These are phyloP conservation scores for Metarhizium rileyi DNA, from an alignment of 2,329 filamentous ascomycete genomes.

Conservation along the genomic window DNA sequence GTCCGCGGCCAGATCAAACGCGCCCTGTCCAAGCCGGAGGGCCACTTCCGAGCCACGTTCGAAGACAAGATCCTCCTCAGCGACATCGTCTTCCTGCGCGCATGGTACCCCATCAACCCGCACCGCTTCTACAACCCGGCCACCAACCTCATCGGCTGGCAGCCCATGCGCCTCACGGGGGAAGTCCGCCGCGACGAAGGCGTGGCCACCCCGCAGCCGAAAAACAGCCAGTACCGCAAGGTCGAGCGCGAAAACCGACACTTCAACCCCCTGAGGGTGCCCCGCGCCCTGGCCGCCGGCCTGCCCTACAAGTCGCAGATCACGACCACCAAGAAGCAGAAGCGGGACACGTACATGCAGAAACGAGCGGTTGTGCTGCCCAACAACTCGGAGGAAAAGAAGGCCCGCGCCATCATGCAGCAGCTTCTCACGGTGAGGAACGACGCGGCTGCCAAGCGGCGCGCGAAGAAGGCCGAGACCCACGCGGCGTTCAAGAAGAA, in stretches of 20 bases:
- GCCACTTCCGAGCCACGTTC: constrained; percentile 92
- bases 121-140: constrained; percentile 96
- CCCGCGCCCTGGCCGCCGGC: constrained; percentile 67
- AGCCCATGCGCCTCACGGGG: constrained; percentile 87
- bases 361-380: constrained; percentile 85
- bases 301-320: constrained; percentile 93
- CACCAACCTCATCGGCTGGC: constrained; percentile 87
- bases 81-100: constrained; percentile 91
- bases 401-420: constrained; percentile 79
- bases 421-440: constrained; percentile 86
- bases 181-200: constrained; percentile 72
- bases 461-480: constrained; percentile 80
- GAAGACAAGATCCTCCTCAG: constrained; percentile 97
- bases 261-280: constrained; percentile 73
- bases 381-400: constrained; percentile 77
- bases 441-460: constrained; percentile 77
- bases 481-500: constrained; percentile 72
- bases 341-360: constrained; percentile 79
- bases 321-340: constrained; percentile 68
- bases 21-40: constrained; percentile 84
- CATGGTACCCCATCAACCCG: constrained; percentile 94
- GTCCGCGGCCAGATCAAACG: constrained; percentile 96
- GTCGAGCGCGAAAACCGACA: constrained; percentile 58
- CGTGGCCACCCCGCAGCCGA: constrained; percentile 66
- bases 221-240: constrained; percentile 75